Conservation (phyloP, 2,329 filamentous ascomycete species). For the Fusarium pilosicola region DNA sequence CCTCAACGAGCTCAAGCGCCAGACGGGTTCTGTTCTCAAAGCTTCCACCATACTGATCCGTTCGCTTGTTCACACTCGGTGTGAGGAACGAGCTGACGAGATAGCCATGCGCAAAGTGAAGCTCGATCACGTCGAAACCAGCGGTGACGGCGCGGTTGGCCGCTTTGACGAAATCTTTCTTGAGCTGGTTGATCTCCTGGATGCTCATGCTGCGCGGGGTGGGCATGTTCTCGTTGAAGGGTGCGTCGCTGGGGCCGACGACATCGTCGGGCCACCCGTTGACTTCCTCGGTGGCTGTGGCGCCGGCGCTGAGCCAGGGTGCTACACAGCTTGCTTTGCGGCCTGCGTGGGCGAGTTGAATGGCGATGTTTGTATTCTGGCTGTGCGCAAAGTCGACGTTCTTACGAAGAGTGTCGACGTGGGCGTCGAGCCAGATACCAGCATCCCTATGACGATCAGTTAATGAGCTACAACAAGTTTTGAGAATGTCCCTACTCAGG, state of each 20-base stretch:
- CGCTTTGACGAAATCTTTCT: conserved; percentile 66
- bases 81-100: conserved; percentile 76
- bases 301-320: conserved; percentile 62
- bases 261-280: conserved; percentile 65
- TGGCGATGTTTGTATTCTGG: conserved; percentile 72
- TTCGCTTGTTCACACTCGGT: conserved; percentile 75
- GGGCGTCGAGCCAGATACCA: conserved; percentile 74
- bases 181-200: conserved; percentile 71
- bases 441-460: conserved; percentile 59
- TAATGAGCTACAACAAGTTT: not conserved
- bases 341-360: conserved; percentile 78
- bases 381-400: conserved; percentile 74
- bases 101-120: conserved; percentile 85
- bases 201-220: conserved; percentile 72
- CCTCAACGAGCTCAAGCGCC: conserved; percentile 72
- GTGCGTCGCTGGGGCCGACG: conserved; percentile 55
- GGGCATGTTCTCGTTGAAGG: conserved; percentile 69
- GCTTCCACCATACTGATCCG: conserved; percentile 72
- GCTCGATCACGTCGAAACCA: conserved; percentile 75
- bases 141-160: conserved; percentile 67
- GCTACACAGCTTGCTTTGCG: conserved; percentile 63
- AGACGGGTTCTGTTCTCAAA: conserved; percentile 79
- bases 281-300: conserved; percentile 58
- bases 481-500: conserved; percentile 56
- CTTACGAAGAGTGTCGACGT: conserved; percentile 67